Evolutionary conservation across 106 monocot species (phyloP).

Genomic region (Dioscorea zingiberensis): DNA sequence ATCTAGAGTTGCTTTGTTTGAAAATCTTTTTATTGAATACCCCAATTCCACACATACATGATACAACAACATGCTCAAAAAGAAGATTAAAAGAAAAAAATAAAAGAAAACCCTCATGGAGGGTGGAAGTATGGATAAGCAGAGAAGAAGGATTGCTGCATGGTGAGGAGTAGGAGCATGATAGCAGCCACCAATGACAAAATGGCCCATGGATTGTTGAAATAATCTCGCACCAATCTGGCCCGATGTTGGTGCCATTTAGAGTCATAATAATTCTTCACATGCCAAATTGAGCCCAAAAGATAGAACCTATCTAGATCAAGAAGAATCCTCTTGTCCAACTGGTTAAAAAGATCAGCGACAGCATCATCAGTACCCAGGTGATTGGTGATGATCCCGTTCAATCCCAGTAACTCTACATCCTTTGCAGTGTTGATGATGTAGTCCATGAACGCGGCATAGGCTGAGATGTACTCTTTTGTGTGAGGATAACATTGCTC

Average conservation of each 20-base stretch:
- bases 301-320: conserved; percentile 1
- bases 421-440: conserved; percentile 14
- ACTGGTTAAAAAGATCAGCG: background rate
- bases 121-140: background rate
- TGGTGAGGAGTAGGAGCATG: background rate
- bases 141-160: conserved; percentile 1
- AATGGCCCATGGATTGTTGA: conserved; percentile 11
- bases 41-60: too few relatives aligned
- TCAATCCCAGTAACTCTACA: background rate
- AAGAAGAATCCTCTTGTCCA: background rate
- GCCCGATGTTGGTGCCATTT: conserved; percentile 5
- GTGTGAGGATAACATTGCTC: conserved; percentile 19
- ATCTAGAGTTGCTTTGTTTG: too few relatives aligned
- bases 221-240: conserved; percentile 1
- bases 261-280: background rate
- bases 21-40: too few relatives aligned
- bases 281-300: background rate
- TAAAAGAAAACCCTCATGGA: too few relatives aligned
- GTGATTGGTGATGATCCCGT: conserved; percentile 6
- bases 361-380: conserved; percentile 5
- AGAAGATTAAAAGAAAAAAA: too few relatives aligned
- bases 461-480: conserved; percentile 10
- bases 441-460: conserved; percentile 22
- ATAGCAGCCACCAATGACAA: background rate
- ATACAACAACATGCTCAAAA: too few relatives aligned